Base-by-base conservation (phyloP, 148 eudicot species). In the Cornus suecica region DNA sequence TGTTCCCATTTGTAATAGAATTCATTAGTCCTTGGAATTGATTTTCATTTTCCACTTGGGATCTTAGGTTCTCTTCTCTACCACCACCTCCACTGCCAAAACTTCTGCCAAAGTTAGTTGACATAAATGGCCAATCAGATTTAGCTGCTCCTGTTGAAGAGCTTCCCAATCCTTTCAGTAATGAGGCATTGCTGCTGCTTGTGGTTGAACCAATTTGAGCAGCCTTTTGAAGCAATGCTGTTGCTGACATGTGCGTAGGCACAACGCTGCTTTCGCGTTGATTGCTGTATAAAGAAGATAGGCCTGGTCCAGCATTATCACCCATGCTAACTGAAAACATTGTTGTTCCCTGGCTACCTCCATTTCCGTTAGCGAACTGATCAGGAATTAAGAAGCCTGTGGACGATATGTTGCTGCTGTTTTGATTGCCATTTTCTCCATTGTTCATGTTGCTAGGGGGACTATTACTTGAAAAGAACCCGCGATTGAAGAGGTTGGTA, bases 141-240 rank as follows among this genome's bases (percentile, higher is more conserved):
- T 48, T 60, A 25, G 29, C 30, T 26, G 68, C 69, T 41, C 27
- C 23, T 3, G 65, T 51, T 5, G 66, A 60, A 1, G 80, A 68
- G 4, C 82, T 78, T 24, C 66, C 80, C 15, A 65, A 70, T 10
- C 79, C 80, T 52, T 80, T 84, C 2, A 89, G 84, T 10, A 89
- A 54, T 51, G 88, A 66, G 2, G 87, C 84, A 22, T 69, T 70
- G 10, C 79, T 77, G 34, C 75, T 82, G 80, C 75, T 80, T 62
- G 91, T 74, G 48, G 88, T 88, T 71, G 91, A 86, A 48, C 91
- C 94, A 84, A 90, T 74, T 37, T 88, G 94, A 41, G 91, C 94
- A 2, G 94, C 94, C 77, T 88, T 88, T 30, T 90, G 94, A 9
- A 90, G 87, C 70, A 90, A 83, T 37, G 94, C 94, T 5, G 94